Conservation (phyloP, 2,329 filamentous ascomycete genomes). For the Seiridium cupressi region DNA sequence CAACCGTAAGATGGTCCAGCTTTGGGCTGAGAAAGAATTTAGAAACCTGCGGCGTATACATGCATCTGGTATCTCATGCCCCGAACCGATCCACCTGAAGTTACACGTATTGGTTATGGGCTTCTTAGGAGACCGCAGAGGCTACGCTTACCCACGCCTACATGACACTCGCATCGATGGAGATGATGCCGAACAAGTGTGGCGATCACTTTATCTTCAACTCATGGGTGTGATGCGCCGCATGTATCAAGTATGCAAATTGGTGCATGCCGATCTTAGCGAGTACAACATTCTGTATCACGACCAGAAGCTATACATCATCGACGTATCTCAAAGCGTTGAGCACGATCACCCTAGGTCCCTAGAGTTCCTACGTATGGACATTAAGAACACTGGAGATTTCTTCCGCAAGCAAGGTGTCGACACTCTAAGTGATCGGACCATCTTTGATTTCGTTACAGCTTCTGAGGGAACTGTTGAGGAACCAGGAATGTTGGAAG, state of each 20-base stretch:
- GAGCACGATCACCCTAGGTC: conserved; percentile 94
- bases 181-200: conserved; percentile 68
- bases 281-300: conserved; percentile 98
- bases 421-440: conserved; percentile 73
- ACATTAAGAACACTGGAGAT: conserved; percentile 94
- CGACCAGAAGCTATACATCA: conserved; percentile 79
- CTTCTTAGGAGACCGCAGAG: conserved; percentile 84
- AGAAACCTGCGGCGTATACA: conserved; percentile 86
- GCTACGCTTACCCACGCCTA: conserved; percentile 83
- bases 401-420: conserved; percentile 89
- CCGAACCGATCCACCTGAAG: conserved; percentile 84
- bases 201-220: conserved; percentile 77
- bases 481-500: conserved; percentile 57
- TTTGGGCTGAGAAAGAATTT: conserved; percentile 99
- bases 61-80: conserved; percentile 81
- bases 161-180: conserved; percentile 78
- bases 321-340: conserved; percentile 96
- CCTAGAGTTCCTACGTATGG: conserved; percentile 93
- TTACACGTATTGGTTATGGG: conserved; percentile 95
- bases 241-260: conserved; percentile 86
- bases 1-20: conserved; percentile 94
- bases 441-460: conserved; percentile 83
- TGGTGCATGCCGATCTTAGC: conserved; percentile 94
- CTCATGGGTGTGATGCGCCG: conserved; percentile 85
- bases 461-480: conserved; percentile 57